phyloP scores from a whole-genome alignment of 345 rosid genomes.

The Euphorbia peplus region DNA sequence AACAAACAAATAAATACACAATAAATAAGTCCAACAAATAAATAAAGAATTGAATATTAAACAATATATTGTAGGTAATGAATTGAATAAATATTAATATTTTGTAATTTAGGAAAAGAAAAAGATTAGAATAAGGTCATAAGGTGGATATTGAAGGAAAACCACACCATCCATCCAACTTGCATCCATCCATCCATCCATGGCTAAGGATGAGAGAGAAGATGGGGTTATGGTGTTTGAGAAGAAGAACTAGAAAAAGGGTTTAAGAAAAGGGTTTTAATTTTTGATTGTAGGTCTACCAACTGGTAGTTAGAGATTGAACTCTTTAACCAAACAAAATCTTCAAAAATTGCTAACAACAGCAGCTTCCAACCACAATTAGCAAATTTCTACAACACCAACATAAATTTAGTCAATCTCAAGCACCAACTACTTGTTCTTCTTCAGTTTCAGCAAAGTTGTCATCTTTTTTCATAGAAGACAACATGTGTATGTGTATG shows the following conservation, averaged over 20 bases:
- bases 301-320: constrained; percentile 86
- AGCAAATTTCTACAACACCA: constrained; percentile 19
- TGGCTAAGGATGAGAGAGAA: constrained; percentile 41
- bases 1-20: constrained; percentile 11
- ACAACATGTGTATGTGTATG: too few relatives aligned
- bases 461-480: constrained; percentile 20
- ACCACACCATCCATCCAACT: constrained; percentile 31
- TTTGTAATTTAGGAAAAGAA: background rate
- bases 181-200: constrained; percentile 16
- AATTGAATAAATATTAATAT: background rate
- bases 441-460: constrained; percentile 16
- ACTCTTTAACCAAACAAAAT: constrained; percentile 60
- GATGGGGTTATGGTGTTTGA: constrained; percentile 4
- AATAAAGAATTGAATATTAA: background rate
- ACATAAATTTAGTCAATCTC: constrained; percentile 34
- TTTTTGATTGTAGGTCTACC: constrained; percentile 99
- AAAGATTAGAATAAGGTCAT: constrained; percentile 36
- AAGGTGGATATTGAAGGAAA: constrained; percentile 63
- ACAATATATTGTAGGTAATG: background rate
- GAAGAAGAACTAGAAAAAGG: constrained; percentile 8
- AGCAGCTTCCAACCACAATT: constrained; percentile 9
- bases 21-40: background rate
- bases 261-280: constrained; percentile 58
- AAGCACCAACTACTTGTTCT: constrained; percentile 29
- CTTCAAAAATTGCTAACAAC: constrained; percentile 26